phyloP scores from a whole-genome alignment of 2,329 filamentous ascomycete species.

The Colletotrichum plurivorum region DNA sequence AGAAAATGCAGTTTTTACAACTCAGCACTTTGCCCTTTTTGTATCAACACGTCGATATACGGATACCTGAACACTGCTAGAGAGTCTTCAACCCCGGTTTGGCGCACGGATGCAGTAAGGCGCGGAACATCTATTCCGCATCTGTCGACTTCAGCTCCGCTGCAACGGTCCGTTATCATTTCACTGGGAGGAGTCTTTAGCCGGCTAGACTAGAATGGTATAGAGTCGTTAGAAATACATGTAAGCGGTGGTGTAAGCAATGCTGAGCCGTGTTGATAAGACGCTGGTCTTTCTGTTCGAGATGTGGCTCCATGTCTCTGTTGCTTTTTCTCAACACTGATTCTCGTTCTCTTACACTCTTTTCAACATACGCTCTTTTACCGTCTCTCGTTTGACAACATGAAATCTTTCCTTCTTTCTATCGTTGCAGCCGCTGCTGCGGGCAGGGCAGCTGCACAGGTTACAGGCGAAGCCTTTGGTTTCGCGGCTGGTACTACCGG shows the following conservation, averaged over 20 bases:
- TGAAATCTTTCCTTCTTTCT: background rate
- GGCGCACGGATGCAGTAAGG: background rate
- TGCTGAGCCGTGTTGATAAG: background rate
- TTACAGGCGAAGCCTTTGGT: slow-evolving; percentile 46
- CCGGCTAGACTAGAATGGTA: too few species aligned
- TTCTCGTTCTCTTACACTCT: background rate
- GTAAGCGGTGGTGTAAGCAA: too few species aligned
- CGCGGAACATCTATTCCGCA: background rate
- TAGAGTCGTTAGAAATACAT: too few species aligned
- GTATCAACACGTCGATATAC: background rate
- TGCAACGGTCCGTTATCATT: background rate
- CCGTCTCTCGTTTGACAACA: background rate
- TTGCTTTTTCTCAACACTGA: background rate
- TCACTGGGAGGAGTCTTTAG: background rate
- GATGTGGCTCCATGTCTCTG: background rate
- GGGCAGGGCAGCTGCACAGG: slow-evolving; percentile 44
- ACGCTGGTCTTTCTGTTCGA: background rate
- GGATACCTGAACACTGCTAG: background rate
- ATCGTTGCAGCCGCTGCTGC: slow-evolving; percentile 40
- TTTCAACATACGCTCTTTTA: background rate
- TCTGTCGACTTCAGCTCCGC: background rate
- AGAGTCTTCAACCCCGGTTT: background rate
- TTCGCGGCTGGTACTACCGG: slow-evolving; percentile 61
- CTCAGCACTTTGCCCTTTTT: background rate
- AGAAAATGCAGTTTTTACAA: background rate